A percentile compares a stretch with the other conserved stretches of the same genome.
Conservation (phyloP, 1,284 basidiomycete genomes). For the Naganishia cerealis region DNA sequence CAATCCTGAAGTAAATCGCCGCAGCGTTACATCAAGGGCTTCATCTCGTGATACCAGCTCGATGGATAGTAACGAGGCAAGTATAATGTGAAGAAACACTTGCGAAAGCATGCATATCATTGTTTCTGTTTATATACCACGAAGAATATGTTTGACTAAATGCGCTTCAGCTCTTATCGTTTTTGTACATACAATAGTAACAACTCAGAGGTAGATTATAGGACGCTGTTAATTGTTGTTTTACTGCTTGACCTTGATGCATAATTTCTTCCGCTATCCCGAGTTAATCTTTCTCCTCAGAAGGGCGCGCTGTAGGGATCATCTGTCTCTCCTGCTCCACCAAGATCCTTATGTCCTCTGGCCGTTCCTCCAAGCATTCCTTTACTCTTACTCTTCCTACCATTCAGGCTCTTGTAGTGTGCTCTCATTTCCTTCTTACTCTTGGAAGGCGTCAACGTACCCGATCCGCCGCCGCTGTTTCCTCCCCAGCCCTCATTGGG, state of each 20-base stretch:
- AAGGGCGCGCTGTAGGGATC: constrained; percentile 32
- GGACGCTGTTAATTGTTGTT: background rate
- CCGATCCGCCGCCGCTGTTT: constrained; percentile 45
- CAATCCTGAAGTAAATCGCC: no score
- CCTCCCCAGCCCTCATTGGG: constrained; percentile 31
- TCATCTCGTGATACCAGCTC: no score
- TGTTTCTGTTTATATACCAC: no score
- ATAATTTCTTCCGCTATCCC: background rate
- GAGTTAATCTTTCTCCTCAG: background rate
- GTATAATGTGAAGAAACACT: no score
- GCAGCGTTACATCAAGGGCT: no score
- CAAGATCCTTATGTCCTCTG: constrained; percentile 30
- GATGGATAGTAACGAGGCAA: no score
- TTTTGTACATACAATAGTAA: background rate
- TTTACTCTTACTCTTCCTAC: constrained; percentile 69
- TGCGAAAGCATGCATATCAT: no score
- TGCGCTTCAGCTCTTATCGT: no score
- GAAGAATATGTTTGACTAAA: no score
- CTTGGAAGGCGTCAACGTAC: constrained; percentile 59
- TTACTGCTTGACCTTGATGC: background rate
- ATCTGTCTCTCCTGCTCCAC: constrained; percentile 30
- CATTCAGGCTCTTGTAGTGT: constrained; percentile 83
- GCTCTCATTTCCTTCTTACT: constrained; percentile 79
- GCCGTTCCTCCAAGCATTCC: constrained; percentile 55
- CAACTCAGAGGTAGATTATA: background rate